Evolutionary conservation across 129 eudicot genomes (phyloP).

Genomic region (Erigeron canadensis): DNA sequence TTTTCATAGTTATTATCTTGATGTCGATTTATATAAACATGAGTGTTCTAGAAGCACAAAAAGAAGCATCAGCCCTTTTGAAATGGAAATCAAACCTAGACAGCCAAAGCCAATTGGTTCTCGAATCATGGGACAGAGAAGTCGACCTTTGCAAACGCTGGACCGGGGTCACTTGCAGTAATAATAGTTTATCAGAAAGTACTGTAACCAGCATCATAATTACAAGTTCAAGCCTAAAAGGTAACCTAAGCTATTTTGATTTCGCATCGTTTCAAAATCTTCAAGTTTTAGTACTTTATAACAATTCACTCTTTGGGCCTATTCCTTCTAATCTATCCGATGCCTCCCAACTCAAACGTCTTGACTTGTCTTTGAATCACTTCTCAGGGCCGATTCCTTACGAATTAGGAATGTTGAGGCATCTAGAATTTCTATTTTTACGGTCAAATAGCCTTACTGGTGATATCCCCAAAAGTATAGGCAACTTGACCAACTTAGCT

Average conservation of each 20-base stretch:
- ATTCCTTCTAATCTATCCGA: background rate
- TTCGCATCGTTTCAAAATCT: background rate
- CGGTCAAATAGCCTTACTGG: background rate
- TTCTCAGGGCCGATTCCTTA: background rate
- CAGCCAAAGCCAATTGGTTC: background rate
- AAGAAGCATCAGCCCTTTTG: slow-evolving; percentile 7
- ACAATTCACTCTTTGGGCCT: background rate
- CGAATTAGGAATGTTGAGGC: background rate
- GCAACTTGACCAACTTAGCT: background rate
- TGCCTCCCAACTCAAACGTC: background rate
- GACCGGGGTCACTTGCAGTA: background rate
- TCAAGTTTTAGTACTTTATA: background rate
- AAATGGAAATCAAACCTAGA: slow-evolving; percentile 13
- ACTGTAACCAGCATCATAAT: background rate
- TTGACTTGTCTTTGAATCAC: background rate
- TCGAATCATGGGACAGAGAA: background rate
- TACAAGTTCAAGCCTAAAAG: background rate
- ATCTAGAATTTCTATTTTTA: background rate
- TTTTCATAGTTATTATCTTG: background rate
- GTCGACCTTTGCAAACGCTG: background rate
- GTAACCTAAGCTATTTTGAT: background rate
- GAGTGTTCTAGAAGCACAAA: slow-evolving; percentile 1
- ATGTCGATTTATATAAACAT: background rate
- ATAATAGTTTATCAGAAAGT: background rate
- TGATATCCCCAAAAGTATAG: background rate